These are phyloP conservation scores for Beverwykella pulmonaria DNA, from an alignment of 495 filamentous ascomycete genomes.

Conservation along the genomic window DNA sequence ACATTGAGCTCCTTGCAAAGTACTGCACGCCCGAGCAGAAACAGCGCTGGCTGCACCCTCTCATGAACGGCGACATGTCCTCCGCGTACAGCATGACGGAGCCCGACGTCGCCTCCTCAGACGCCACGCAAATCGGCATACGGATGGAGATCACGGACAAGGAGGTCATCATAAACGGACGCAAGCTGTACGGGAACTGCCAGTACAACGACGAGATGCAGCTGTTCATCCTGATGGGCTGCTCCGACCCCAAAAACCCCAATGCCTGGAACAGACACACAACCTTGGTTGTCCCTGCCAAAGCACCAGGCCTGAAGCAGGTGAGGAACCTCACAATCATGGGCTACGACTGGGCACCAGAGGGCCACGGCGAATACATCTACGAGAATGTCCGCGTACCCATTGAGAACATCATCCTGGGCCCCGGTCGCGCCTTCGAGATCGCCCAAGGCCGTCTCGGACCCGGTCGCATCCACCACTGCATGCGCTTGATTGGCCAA, in stretches of 20 bases:
- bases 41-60: constrained; percentile 48
- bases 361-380: constrained; percentile 50
- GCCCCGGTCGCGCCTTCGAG: constrained; percentile 50
- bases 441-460: constrained; percentile 51
- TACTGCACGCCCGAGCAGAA: constrained; percentile 51
- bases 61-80: constrained; percentile 45
- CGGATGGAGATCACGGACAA: constrained; percentile 44
- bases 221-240: constrained; percentile 52
- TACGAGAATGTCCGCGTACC: constrained; percentile 50
- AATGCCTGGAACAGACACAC: constrained; percentile 48
- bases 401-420: constrained; percentile 48
- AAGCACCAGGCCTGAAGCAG: constrained; percentile 45
- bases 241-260: constrained; percentile 47
- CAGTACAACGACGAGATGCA: constrained; percentile 45
- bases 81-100: constrained; percentile 52
- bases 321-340: constrained; percentile 49
- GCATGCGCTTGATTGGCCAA: constrained; percentile 50
- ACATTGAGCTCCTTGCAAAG: constrained; percentile 51
- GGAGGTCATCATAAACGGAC: constrained; percentile 48
- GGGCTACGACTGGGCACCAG: constrained; percentile 50
- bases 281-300: constrained; percentile 46
- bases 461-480: constrained; percentile 50
- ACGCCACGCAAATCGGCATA: constrained; percentile 48
- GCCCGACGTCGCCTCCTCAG: constrained; percentile 48
- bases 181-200: constrained; percentile 50